Conservation (phyloP, 768 basidiomycete genomes). For the Megacollybia marginata region DNA sequence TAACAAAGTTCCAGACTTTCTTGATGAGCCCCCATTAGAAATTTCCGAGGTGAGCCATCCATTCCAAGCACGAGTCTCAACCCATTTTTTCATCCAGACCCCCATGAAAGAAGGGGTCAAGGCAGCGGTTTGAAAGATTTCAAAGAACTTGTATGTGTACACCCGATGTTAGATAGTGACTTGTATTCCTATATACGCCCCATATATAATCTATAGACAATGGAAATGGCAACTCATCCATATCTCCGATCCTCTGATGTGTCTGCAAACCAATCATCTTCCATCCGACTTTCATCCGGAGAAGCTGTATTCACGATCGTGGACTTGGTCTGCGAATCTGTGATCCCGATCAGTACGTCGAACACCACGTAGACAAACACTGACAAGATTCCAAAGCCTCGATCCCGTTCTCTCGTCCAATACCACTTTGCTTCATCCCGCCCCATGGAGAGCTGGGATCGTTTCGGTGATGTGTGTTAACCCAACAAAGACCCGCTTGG, state of each 20-base stretch:
- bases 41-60: constrained; percentile 42
- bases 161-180: constrained; percentile 5
- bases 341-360: background rate
- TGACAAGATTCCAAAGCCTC: constrained; percentile 76
- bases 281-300: constrained; percentile 44
- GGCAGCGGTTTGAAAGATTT: constrained; percentile 32
- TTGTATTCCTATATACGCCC: background rate
- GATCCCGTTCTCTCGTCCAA: constrained; percentile 79
- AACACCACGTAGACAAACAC: constrained; percentile 16
- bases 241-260: constrained; percentile 47
- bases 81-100: constrained; percentile 20
- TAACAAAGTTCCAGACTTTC: constrained; percentile 85
- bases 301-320: constrained; percentile 68
- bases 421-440: constrained; percentile 86
- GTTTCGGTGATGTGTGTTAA: constrained; percentile 86
- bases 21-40: constrained; percentile 82
- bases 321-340: constrained; percentile 84
- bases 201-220: background rate
- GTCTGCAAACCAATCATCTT: constrained; percentile 79
- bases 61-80: background rate
- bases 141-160: background rate
- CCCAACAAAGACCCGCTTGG: constrained; percentile 76
- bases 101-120: constrained; percentile 49
- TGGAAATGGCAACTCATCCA: constrained; percentile 33
- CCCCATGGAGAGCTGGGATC: constrained; percentile 91